Percentiles rank a stretch among this genome's conserved stretches.
Evolutionary conservation across 139 green algal species (phyloP).

Genomic region (Closterium sp.): DNA sequence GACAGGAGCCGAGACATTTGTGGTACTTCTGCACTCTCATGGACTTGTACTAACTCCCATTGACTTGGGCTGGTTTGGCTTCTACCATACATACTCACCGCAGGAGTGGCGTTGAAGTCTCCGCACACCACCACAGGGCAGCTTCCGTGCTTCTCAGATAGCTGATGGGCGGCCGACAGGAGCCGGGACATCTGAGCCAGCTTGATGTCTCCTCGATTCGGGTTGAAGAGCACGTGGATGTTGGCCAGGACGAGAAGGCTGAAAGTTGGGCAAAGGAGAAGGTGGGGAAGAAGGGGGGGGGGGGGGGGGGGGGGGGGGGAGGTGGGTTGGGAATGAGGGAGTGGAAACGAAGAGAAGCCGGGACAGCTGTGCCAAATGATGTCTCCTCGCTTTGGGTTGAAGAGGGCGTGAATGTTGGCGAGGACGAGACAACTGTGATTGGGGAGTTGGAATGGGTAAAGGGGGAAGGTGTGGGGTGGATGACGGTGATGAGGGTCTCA

Average conservation of each 20-base stretch:
- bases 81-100: not conserved
- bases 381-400: slow-evolving; percentile 72
- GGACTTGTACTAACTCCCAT: not conserved
- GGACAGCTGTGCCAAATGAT: slow-evolving; percentile 30
- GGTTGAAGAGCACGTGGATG: slow-evolving; percentile 86
- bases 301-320: no score
- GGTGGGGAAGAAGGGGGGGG: no score
- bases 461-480: no score
- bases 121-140: not conserved
- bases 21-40: not conserved
- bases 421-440: slow-evolving; percentile 36
- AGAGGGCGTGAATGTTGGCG: slow-evolving; percentile 81
- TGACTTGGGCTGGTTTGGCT: not conserved
- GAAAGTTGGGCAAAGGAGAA: no score
- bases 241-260: slow-evolving; percentile 59
- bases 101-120: not conserved
- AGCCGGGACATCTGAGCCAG: slow-evolving; percentile 28
- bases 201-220: slow-evolving; percentile 58
- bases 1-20: slow-evolving; percentile 18
- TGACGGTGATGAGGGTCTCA: no score
- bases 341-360: no score
- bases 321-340: no score
- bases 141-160: not conserved
- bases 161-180: not conserved
- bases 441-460: no score